Base-by-base conservation (phyloP, 2,329 filamentous ascomycete species). In the Cytospora leucostoma region DNA sequence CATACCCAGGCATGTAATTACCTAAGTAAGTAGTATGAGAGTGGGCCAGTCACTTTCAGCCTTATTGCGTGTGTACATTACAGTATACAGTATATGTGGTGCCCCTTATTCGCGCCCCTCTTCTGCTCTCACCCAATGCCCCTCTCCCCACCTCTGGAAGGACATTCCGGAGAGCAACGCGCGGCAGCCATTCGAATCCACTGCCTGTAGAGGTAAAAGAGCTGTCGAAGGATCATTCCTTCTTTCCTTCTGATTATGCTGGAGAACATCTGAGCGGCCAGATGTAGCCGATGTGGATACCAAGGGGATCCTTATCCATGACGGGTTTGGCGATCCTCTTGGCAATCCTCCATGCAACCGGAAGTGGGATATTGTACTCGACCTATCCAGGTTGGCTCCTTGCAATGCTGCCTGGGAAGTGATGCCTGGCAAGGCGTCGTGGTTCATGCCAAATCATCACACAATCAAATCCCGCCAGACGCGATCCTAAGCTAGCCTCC, bases 241-340 rank as follows among this genome's bases (percentile, higher is more conserved):
- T 27, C 27, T 27, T 27, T 27, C 27, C 27, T 27, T 27, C 27
- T 27, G 27, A 27, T 27, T 27, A 27, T 27, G 27, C 27, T 27
- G 27, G 27, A 27, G 27, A 27, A 27, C 27, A 27, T 4, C 27
- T 27, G 27, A 27, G 4, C 27, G 44, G n/a, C 27, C 17, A 37
- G 12, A 44, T 17, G 51, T 34, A 44, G 59, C 51, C 59, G 51
- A 38, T 33, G 51, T 55, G 59, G 32, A 55, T 61, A 33, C 59
- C 11, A 38, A 55, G 35, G 37, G 37, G 47, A 55, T 15, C 8
- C 7, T 33, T 37, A 40, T 21, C 59, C 59, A 61, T 27, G 27
- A 27, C 27, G 27, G 27, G 27, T 27, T 27, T 27, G 27, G 27
- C 27, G 27, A 27, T 27, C 27, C 27, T 27, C 27, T 27, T 27